Evolutionary conservation across 768 basidiomycete species (phyloP).

Genomic region (Phlebiopsis flavidoalba): DNA sequence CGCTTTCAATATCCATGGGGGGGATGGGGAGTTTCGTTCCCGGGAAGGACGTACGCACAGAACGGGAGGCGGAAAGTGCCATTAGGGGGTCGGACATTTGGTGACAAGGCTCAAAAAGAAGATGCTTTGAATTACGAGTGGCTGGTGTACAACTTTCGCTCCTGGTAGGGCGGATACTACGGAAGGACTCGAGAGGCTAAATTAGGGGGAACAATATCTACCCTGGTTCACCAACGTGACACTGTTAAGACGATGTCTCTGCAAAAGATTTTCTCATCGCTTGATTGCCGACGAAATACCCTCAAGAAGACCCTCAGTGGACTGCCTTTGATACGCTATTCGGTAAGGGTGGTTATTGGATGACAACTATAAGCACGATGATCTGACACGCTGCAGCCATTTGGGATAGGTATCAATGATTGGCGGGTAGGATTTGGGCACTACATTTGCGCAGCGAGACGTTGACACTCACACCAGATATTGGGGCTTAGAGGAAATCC

Average conservation of each 20-base stretch:
- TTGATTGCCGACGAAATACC: neutral
- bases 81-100: conserved; percentile 63
- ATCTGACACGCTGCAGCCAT: conserved; percentile 35
- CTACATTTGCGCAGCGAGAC: neutral
- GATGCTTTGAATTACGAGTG: conserved; percentile 15
- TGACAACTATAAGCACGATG: neutral
- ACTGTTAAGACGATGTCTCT: neutral
- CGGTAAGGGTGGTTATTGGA: conserved; percentile 7
- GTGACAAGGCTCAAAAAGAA: conserved; percentile 24
- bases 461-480: neutral
- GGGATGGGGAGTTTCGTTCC: conserved; percentile 47
- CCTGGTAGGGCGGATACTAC: conserved; percentile 47
- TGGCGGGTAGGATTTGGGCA: conserved; percentile 39
- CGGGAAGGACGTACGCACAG: conserved; percentile 45
- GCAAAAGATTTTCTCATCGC: neutral
- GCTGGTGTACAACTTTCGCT: conserved; percentile 56
- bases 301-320: conserved; percentile 22
- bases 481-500: neutral
- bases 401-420: conserved; percentile 68
- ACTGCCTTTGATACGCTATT: conserved; percentile 20
- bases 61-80: conserved; percentile 36
- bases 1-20: conserved; percentile 37
- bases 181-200: conserved; percentile 26
- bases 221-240: neutral
- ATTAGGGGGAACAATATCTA: neutral